Conservation (phyloP, 2,329 filamentous ascomycete genomes). For the Escovopsis weberi region DNA sequence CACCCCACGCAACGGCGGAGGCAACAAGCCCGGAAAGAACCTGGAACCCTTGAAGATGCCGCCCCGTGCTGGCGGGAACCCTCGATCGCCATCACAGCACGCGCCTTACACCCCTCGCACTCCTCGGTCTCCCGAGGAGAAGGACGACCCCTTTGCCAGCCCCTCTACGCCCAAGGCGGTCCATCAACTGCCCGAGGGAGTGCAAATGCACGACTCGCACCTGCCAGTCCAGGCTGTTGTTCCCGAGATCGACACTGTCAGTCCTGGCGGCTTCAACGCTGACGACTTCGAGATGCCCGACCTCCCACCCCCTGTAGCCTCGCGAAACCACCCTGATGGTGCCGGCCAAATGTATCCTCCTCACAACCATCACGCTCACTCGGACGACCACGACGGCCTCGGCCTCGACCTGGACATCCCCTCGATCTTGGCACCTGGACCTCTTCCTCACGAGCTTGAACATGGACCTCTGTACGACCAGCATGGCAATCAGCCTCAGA, state of each 20-base stretch:
- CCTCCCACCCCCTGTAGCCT: slow-evolving; percentile 15
- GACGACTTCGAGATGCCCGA: slow-evolving; percentile 12
- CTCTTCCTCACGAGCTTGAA: slow-evolving; percentile 8
- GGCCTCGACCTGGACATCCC: slow-evolving; percentile 23
- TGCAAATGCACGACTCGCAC: slow-evolving; percentile 12
- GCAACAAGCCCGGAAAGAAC: slow-evolving; percentile 19
- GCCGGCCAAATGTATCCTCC: slow-evolving; percentile 10
- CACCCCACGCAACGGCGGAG: slow-evolving; percentile 13
- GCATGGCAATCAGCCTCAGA: slow-evolving; percentile 12
- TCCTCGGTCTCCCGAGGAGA: slow-evolving; percentile 19
- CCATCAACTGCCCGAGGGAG: slow-evolving; percentile 8
- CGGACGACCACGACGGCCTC: slow-evolving; percentile 17
- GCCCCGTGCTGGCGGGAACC: neutral
- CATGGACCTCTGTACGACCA: slow-evolving; percentile 6
- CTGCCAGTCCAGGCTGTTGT: slow-evolving; percentile 20
- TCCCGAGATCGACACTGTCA: slow-evolving; percentile 24
- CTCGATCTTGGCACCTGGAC: slow-evolving; percentile 13
- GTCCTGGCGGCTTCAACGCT: slow-evolving; percentile 12
- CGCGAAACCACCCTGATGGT: slow-evolving; percentile 14
- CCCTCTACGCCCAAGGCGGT: slow-evolving; percentile 17
- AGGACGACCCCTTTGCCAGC: slow-evolving; percentile 21
- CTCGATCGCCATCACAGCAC: neutral
- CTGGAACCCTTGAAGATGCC: slow-evolving; percentile 2
- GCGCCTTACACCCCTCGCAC: slow-evolving; percentile 5
- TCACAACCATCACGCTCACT: slow-evolving; percentile 8